These are phyloP conservation scores for Tritrichomonas foetus DNA, from an alignment of 208 protist species.

Conservation along the genomic window DNA sequence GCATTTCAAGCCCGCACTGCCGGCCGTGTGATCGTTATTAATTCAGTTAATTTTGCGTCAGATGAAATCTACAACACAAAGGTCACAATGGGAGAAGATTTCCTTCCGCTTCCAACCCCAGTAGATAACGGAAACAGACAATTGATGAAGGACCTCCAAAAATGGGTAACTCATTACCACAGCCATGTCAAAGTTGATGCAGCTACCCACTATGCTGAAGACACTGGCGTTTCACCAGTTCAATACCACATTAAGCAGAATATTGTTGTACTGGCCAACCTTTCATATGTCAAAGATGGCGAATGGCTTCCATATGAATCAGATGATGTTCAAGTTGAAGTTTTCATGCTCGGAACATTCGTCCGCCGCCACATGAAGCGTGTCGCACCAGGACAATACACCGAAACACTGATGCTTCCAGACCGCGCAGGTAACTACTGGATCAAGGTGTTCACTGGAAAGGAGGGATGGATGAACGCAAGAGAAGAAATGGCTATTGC, in stretches of 20 bases:
- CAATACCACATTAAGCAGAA: not conserved
- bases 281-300: not conserved
- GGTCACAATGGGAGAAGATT: not conserved
- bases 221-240: not conserved
- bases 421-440: not conserved
- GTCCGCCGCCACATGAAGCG: not conserved
- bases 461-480: not conserved
- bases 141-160: not conserved
- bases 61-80: not conserved
- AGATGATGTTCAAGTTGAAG: not conserved
- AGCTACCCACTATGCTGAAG: not conserved
- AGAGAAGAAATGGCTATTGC: constrained; percentile 37
- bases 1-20: not conserved
- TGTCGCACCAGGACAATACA: not conserved
- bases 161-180: constrained; percentile 7
- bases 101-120: not conserved
- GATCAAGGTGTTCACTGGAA: constrained; percentile 26
- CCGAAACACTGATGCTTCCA: not conserved
- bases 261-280: not conserved
- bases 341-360: constrained; percentile 38
- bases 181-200: not conserved
- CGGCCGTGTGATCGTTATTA: not conserved
- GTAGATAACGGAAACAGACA: not conserved
- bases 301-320: not conserved
- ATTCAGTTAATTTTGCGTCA: not conserved